Evolutionary conservation across 106 monocot species (phyloP).

Genomic region (Dendrobium nobile): DNA sequence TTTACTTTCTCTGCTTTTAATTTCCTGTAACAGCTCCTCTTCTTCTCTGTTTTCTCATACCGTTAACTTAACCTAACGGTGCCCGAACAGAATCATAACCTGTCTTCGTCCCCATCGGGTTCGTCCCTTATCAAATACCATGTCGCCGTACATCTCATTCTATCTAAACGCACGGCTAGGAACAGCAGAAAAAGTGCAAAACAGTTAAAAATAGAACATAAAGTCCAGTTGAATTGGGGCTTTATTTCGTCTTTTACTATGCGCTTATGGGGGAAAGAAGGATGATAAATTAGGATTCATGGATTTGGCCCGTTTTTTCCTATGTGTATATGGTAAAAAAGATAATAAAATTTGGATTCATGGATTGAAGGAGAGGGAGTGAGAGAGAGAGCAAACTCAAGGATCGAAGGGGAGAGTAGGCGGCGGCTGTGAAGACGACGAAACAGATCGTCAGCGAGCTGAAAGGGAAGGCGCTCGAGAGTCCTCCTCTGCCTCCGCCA

Average conservation of each 20-base stretch:
- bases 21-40: too few relatives aligned
- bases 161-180: neutral
- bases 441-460: slow-evolving; percentile 68
- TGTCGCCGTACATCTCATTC: neutral
- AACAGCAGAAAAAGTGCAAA: neutral
- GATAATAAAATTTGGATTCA: neutral
- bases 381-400: slow-evolving; percentile 39
- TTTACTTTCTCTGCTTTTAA: too few relatives aligned
- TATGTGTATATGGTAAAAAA: neutral
- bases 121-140: too few relatives aligned
- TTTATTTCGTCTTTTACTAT: neutral
- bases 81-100: too few relatives aligned
- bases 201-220: neutral
- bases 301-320: neutral
- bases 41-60: too few relatives aligned
- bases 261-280: too few relatives aligned
- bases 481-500: slow-evolving; percentile 92
- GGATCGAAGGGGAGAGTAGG: slow-evolving; percentile 76
- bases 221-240: neutral
- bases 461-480: slow-evolving; percentile 71
- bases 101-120: too few relatives aligned
- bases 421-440: slow-evolving; percentile 59
- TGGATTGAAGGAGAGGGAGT: slow-evolving; percentile 9
- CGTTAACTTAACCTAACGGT: too few relatives aligned
- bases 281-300: neutral